These are phyloP conservation scores for Diplodia seriata DNA, from an alignment of 2,329 filamentous ascomycete genomes.

Conservation along the genomic window DNA sequence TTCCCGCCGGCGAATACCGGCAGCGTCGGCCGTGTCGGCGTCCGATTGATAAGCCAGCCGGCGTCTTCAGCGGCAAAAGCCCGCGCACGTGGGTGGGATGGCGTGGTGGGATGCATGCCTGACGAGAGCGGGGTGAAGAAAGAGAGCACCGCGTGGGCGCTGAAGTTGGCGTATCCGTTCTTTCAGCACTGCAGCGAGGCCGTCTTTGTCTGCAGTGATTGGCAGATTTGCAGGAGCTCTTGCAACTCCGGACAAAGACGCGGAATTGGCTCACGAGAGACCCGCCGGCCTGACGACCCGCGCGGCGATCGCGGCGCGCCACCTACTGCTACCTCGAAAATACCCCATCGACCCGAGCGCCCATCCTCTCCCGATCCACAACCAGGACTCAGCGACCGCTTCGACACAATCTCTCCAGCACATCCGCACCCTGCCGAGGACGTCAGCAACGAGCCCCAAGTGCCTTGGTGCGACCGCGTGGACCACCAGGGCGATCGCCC, in stretches of 20 bases:
- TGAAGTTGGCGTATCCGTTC: slow-evolving; percentile 2
- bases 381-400: slow-evolving; percentile 1
- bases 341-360: slow-evolving; percentile 9
- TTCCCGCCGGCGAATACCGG: slow-evolving; percentile 8
- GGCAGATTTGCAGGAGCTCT: slow-evolving; percentile 20
- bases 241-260: slow-evolving; percentile 21
- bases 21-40: not conserved
- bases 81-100: slow-evolving; percentile 21
- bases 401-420: not conserved
- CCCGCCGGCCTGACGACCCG: slow-evolving; percentile 18
- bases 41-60: slow-evolving; percentile 20
- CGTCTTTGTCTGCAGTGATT: slow-evolving; percentile 15
- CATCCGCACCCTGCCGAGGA: not conserved
- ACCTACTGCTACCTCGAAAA: not conserved
- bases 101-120: slow-evolving; percentile 7
- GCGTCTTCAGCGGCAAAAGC: slow-evolving; percentile 15
- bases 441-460: not conserved
- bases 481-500: slow-evolving; percentile 13
- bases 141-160: slow-evolving; percentile 1
- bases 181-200: not conserved
- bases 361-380: slow-evolving; percentile 11
- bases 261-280: slow-evolving; percentile 25
- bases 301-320: slow-evolving; percentile 27
- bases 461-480: slow-evolving; percentile 10
- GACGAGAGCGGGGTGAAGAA: not conserved